Evolutionary conservation across 192 early-diverging fungal species (phyloP).

Genomic region (Chytriomyces hyalinus): DNA sequence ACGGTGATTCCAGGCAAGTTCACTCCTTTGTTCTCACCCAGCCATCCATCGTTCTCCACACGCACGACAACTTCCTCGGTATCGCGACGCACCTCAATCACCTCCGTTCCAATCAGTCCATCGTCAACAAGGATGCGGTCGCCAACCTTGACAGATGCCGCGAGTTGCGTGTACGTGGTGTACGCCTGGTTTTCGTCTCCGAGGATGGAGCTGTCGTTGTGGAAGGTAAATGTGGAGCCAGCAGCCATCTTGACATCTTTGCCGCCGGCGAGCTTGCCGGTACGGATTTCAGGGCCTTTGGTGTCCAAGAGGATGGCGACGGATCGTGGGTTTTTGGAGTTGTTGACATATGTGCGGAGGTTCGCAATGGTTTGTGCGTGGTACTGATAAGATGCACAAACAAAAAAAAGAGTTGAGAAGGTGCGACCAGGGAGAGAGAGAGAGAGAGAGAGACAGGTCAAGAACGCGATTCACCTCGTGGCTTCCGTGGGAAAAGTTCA

Average conservation of each 20-base stretch:
- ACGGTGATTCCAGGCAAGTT: constrained; percentile 91
- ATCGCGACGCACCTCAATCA: constrained; percentile 39
- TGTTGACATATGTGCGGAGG: constrained; percentile 46
- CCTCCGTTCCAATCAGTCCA: constrained; percentile 58
- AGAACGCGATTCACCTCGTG: constrained; percentile 50
- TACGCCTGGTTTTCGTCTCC: constrained; percentile 58
- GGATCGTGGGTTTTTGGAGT: constrained; percentile 42
- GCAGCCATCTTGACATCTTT: constrained; percentile 49
- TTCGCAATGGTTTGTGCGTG: constrained; percentile 56
- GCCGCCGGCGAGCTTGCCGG: constrained; percentile 60
- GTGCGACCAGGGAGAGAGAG: not conserved
- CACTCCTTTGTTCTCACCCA: constrained; percentile 94
- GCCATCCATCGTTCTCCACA: constrained; percentile 82
- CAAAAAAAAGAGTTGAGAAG: not conserved
- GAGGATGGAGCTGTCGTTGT: constrained; percentile 53
- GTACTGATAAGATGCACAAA: constrained; percentile 40
- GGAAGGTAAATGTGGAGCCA: constrained; percentile 55
- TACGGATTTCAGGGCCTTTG: constrained; percentile 64
- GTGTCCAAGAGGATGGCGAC: constrained; percentile 64
- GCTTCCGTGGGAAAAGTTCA: constrained; percentile 65
- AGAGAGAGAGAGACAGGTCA: not conserved
- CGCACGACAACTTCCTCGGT: constrained; percentile 46
- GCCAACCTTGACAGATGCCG: constrained; percentile 47
- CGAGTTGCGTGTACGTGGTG: constrained; percentile 55
- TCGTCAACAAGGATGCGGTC: constrained; percentile 61